These are phyloP conservation scores for Penicillium antarcticum DNA, from an alignment of 495 filamentous ascomycete species.

Conservation along the genomic window DNA sequence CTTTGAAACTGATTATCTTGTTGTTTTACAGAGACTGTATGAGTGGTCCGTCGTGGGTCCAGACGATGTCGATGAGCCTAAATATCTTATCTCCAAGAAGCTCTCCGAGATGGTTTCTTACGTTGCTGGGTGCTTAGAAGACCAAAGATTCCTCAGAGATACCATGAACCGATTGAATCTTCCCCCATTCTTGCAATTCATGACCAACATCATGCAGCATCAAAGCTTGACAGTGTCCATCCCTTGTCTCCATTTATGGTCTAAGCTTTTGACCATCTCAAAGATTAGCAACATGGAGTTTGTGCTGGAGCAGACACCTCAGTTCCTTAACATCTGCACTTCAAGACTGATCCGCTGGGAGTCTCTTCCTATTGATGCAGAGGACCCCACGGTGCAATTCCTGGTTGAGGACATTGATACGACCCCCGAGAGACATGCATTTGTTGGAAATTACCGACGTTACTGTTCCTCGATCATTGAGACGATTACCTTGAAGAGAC, in stretches of 20 bases:
- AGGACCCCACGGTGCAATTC: constrained; percentile 75
- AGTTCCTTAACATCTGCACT: constrained; percentile 77
- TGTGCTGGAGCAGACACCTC: constrained; percentile 65
- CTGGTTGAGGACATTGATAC: constrained; percentile 93
- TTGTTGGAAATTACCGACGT: constrained; percentile 93
- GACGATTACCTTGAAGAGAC: constrained; percentile 70
- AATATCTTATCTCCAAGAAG: constrained; percentile 89
- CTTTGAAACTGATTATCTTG: constrained; percentile 66
- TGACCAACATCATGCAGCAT: constrained; percentile 75
- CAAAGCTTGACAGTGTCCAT: constrained; percentile 90
- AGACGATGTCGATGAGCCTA: constrained; percentile 80
- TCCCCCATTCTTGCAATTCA: constrained; percentile 72
- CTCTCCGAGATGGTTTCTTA: constrained; percentile 90
- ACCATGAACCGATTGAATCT: constrained; percentile 55
- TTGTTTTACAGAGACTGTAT: constrained; percentile 71
- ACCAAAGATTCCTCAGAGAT: constrained; percentile 62
- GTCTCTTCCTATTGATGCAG: constrained; percentile 71
- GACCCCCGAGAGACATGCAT: constrained; percentile 88
- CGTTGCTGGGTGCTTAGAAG: constrained; percentile 77
- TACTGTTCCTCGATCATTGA: constrained; percentile 87
- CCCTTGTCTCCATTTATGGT: constrained; percentile 87
- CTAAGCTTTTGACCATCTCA: constrained; percentile 67
- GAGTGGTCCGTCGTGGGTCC: constrained; percentile 80
- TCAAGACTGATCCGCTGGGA: constrained; percentile 79
- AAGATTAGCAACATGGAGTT: constrained; percentile 61